Conservation (phyloP, 192 early-diverging fungal genomes). For the Radiomyces spectabilis region DNA sequence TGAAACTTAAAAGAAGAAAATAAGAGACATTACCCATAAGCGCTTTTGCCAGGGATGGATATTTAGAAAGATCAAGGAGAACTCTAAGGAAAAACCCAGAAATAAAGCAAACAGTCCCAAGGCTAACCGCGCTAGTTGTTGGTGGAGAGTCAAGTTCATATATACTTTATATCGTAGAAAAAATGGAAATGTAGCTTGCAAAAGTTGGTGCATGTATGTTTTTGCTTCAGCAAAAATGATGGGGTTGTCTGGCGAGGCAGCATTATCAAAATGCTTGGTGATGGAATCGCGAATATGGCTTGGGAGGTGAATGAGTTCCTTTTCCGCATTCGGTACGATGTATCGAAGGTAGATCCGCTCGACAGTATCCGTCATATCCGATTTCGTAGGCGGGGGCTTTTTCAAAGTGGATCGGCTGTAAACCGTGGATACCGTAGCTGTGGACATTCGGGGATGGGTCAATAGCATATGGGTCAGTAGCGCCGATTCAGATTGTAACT, state of each 20-base stretch:
- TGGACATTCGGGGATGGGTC: slow-evolving; percentile 2
- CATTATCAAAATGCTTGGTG: slow-evolving; percentile 11
- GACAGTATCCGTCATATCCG: slow-evolving; percentile 40
- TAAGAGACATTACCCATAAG: slow-evolving; percentile 41
- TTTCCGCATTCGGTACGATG: slow-evolving; percentile 40
- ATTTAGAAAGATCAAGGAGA: slow-evolving; percentile 50
- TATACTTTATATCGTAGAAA: slow-evolving; percentile 45
- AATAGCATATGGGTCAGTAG: slow-evolving; percentile 19
- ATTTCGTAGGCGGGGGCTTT: slow-evolving; percentile 28
- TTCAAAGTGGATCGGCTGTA: background rate
- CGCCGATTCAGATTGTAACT: too few species aligned
- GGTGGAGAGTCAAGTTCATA: slow-evolving; percentile 43
- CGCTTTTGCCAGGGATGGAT: slow-evolving; percentile 31
- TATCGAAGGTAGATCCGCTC: slow-evolving; percentile 51
- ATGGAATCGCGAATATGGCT: slow-evolving; percentile 21
- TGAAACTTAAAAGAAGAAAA: background rate
- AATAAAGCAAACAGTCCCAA: slow-evolving; percentile 42
- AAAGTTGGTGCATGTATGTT: slow-evolving; percentile 36
- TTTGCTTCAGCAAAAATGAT: slow-evolving; percentile 46
- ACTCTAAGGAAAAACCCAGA: slow-evolving; percentile 39
- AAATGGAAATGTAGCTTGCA: slow-evolving; percentile 40
- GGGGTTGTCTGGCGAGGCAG: slow-evolving; percentile 28
- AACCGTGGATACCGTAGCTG: slow-evolving; percentile 4
- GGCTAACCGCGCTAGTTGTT: slow-evolving; percentile 34
- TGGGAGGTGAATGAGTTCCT: slow-evolving; percentile 36